phyloP scores from a whole-genome alignment of 2,329 filamentous ascomycete genomes.

The Pseudopithomyces chartarum region DNA sequence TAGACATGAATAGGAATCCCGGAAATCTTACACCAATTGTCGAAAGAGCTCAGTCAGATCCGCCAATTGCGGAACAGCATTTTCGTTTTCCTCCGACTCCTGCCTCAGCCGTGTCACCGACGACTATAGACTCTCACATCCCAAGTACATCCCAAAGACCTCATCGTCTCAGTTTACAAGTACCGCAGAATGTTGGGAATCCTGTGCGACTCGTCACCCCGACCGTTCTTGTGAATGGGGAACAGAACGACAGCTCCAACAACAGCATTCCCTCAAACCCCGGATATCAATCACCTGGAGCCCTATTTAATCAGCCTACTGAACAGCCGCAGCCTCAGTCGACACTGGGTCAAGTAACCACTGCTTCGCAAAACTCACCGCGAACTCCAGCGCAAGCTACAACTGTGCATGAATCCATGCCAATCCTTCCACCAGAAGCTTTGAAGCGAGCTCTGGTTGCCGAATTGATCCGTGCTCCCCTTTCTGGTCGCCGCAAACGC shows the following conservation, averaged over 20 bases:
- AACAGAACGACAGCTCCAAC: conserved; percentile 38
- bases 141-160: conserved; percentile 45
- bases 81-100: conserved; percentile 48
- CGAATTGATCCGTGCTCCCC: conserved; percentile 53
- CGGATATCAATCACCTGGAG: conserved; percentile 20
- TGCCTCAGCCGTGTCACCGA: conserved; percentile 42
- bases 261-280: conserved; percentile 26
- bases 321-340: conserved; percentile 28
- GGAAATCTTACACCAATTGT: conserved; percentile 50
- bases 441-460: conserved; percentile 53
- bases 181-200: conserved; percentile 65
- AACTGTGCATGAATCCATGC: conserved; percentile 9
- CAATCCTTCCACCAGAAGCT: conserved; percentile 43
- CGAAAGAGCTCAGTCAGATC: conserved; percentile 48
- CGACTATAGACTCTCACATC: conserved; percentile 27
- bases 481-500: conserved; percentile 48
- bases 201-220: conserved; percentile 67
- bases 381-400: conserved; percentile 19
- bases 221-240: conserved; percentile 59
- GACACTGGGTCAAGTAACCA: conserved; percentile 25
- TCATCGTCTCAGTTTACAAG: conserved; percentile 64
- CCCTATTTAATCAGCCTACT: conserved; percentile 23
- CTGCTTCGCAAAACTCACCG: conserved; percentile 38
- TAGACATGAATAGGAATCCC: conserved; percentile 51
- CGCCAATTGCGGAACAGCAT: conserved; percentile 40